Base-by-base conservation (phyloP, 768 basidiomycete species). In the Suillus luteus region DNA sequence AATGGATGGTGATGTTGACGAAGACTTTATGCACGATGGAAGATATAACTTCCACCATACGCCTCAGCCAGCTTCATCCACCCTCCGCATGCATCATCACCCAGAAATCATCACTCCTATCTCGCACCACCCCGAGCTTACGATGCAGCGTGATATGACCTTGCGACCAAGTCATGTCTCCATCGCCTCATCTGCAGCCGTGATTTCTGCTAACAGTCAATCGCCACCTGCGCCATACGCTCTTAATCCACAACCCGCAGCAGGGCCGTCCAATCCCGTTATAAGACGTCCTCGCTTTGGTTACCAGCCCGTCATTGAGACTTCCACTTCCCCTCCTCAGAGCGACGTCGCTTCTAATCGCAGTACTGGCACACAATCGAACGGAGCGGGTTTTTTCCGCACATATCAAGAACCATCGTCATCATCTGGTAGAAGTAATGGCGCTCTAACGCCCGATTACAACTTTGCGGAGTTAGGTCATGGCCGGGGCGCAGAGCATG, bases 381-480 rank as follows among this genome's bases (percentile, higher is more conserved):
- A 81, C 65, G 86, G 84, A 2, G 83, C 83, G 15, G 81, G 80
- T 71, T 84, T 90, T 73, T 90, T 89, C 73, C 82, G 85, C 37
- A 81, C 83, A 33, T 87, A 86, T 69, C 81, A 85, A 46, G 82
- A 83, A 14, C 48, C 48, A 31, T 68, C 78, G 11, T 71, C 70
- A 17, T 69, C 77, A n/a, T 76, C 80, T 0, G 77, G 80, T 46
- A 73, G 79, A 60, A 78, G 78, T 67, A 81, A 81, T 64, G 87
- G 88, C 49, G 82, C 84, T 19, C 75, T 86, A 71, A 92, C 89
- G 17, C 90, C 89, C 27, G 91, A 92, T 68, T 81, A 90, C 59
- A 82, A 88, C 67, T 91, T 83, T 65, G 89, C 90, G 6, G 91
- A 93, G 71, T 88, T 91, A 64, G 90, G 89, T 3, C 90, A 91